A percentile compares a stretch with the other conserved stretches of the same genome.
Conservation (phyloP, 805 yeast genomes). For the Kluyveromyces dobzhanskii region DNA sequence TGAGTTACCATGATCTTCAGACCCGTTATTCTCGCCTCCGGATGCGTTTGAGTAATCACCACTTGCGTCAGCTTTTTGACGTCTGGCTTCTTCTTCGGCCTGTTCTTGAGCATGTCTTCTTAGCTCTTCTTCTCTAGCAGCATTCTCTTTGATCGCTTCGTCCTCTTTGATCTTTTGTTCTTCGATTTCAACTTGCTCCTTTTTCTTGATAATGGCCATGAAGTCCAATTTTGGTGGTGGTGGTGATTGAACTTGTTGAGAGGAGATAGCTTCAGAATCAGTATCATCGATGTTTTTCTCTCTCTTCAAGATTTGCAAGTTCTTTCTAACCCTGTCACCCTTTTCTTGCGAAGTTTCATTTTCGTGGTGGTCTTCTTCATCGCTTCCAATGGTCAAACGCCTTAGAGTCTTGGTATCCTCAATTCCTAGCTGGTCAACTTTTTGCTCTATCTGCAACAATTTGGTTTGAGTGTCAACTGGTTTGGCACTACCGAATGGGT, state of each 20-base stretch:
- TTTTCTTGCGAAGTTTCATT: constrained; percentile 5
- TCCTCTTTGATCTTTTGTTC: constrained; percentile 2
- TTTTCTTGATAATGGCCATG: constrained; percentile 2
- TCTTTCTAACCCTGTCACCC: constrained; percentile 3
- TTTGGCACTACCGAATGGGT: constrained; percentile 79
- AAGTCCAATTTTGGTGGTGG: background rate
- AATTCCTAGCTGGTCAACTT: constrained; percentile 34
- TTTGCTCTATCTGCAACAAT: constrained; percentile 53
- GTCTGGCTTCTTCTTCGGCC: background rate
- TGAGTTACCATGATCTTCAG: background rate
- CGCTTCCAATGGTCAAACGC: constrained; percentile 17
- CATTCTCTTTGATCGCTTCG: constrained; percentile 2
- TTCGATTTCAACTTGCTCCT: constrained; percentile 1
- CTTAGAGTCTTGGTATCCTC: constrained; percentile 35
- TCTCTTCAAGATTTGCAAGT: constrained; percentile 7
- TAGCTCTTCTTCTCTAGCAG: background rate
- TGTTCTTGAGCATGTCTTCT: constrained; percentile 1
- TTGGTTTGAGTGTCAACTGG: constrained; percentile 73
- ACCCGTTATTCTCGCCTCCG: background rate
- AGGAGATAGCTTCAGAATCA: constrained; percentile 8
- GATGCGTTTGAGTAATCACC: background rate
- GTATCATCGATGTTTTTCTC: constrained; percentile 6
- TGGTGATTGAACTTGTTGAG: background rate
- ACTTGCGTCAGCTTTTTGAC: background rate
- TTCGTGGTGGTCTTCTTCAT: constrained; percentile 10